Base-by-base conservation (phyloP, 345 rosid genomes). In the Moricandia arvensis region DNA sequence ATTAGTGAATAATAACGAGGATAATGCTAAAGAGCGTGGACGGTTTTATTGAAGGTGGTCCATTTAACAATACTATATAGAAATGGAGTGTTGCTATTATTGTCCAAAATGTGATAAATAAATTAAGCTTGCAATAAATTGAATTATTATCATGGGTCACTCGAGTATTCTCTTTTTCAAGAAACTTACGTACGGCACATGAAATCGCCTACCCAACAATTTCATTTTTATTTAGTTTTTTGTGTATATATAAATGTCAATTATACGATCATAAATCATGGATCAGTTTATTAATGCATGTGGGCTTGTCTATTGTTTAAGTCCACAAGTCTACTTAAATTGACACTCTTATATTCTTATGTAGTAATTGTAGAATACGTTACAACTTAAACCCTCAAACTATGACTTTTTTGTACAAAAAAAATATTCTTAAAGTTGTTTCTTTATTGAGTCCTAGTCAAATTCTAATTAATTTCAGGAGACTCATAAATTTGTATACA, bases 11-110 rank as follows among this genome's bases (percentile, higher is more conserved):
- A 59, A 12, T 34, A n/a, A n/a, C n/a, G 63, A 60, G 35, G 63
- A 54, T 38, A 76, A 47, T 57, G 80, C 63, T 66, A 70, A 76
- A 69, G 80, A 49, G 69, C 80, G 80, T 69, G 74, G 70, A 63
- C 60, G 24, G 59, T 70, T 76, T 63, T 4, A 45, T 57, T 30
- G 30, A 21, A 8, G 66, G 71, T 55, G 75, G 80, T 76, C 66
- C 71, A 76, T 66, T 63, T 49, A 4, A 3, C 12, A 11, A 9
- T 62, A 54, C 29, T 53, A 69, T 45, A 34, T 60, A 35, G 12
- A 49, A 62, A 68, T 53, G 35, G 69, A 68, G 69, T 61, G 45
- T 35, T 61, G 10, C 53, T 8, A 16, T 49, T 16, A 49, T 15
- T 49, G 55, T 21, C 24, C 24, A 21, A 21, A 21, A 21, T 21